These are phyloP conservation scores for Conringia planisiliqua DNA, from an alignment of 345 rosid species.

Conservation along the genomic window DNA sequence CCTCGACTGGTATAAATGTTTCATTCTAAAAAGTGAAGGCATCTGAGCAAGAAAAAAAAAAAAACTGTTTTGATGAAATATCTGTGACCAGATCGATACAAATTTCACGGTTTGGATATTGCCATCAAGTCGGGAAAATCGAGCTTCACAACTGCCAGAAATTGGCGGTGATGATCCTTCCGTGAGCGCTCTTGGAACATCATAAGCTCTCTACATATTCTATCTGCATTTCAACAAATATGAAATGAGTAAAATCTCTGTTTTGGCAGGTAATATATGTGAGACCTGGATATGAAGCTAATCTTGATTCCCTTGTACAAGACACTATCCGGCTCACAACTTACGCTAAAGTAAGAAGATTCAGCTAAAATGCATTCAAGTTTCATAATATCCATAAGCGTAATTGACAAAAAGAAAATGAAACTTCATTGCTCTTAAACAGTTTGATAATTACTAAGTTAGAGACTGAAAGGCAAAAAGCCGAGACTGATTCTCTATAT, in stretches of 20 bases:
- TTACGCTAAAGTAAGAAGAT: constrained; percentile 40
- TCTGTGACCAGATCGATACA: constrained; percentile 55
- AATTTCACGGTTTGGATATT: constrained; percentile 81
- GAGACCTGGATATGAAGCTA: constrained; percentile 71
- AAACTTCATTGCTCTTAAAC: not conserved
- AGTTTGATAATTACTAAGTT: not conserved
- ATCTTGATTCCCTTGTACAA: constrained; percentile 69
- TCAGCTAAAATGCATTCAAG: not conserved
- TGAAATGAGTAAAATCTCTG: not conserved
- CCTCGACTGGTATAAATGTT: constrained; percentile 23
- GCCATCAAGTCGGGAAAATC: constrained; percentile 41
- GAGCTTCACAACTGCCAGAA: constrained; percentile 44
- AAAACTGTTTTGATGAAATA: not conserved
- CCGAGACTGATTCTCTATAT: not conserved
- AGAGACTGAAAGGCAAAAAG: not conserved
- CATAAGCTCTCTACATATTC: not conserved
- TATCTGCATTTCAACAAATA: not conserved
- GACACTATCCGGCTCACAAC: constrained; percentile 67
- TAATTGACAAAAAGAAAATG: not conserved
- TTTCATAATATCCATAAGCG: not conserved
- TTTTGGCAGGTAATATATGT: constrained; percentile 75
- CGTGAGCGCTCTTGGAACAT: constrained; percentile 34
- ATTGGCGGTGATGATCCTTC: constrained; percentile 87
- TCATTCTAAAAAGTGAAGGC: not conserved
- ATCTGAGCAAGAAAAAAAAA: not conserved